A percentile compares a stretch with the other conserved stretches of the same genome.
Evolutionary conservation across 768 basidiomycete species (phyloP).

Genomic region (Crassisporium funariophilum): DNA sequence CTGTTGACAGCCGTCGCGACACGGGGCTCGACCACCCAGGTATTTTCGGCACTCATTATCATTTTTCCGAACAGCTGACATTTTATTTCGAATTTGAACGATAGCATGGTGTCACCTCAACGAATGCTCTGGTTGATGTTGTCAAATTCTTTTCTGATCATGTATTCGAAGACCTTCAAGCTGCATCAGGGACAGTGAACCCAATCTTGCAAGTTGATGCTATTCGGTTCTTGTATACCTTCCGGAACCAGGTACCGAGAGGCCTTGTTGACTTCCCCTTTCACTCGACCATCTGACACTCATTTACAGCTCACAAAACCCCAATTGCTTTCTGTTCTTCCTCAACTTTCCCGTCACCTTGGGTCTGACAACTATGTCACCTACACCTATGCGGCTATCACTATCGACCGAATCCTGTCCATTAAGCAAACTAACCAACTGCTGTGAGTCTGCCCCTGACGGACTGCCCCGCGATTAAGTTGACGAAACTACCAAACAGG

Average conservation of each 20-base stretch:
- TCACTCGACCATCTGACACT: conserved; percentile 1
- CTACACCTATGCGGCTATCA: conserved; percentile 95
- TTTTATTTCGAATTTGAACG: not conserved
- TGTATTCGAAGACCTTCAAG: conserved; percentile 84
- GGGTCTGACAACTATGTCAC: conserved; percentile 85
- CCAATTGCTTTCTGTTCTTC: conserved; percentile 89
- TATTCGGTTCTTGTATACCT: conserved; percentile 91
- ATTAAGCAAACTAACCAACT: conserved; percentile 80
- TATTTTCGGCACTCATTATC: conserved; percentile 25
- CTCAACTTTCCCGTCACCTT: conserved; percentile 82
- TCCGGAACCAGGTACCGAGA: conserved; percentile 94
- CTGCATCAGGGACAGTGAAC: conserved; percentile 66
- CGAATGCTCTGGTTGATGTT: conserved; percentile 89
- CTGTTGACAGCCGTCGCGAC: conserved; percentile 93
- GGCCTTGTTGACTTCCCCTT: conserved; percentile 13
- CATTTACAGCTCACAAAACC: conserved; percentile 71
- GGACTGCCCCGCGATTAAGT: not conserved
- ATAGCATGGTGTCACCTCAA: conserved; percentile 91
- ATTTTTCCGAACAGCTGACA: conserved; percentile 1
- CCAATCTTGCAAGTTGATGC: conserved; percentile 95
- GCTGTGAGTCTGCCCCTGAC: conserved; percentile 54
- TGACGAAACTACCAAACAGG: conserved; percentile 39
- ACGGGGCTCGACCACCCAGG: conserved; percentile 83
- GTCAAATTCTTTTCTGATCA: conserved; percentile 95
- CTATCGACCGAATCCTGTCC: conserved; percentile 93